phyloP scores from a whole-genome alignment of 2,329 filamentous ascomycete species.

The Pseudonectria buxi region DNA sequence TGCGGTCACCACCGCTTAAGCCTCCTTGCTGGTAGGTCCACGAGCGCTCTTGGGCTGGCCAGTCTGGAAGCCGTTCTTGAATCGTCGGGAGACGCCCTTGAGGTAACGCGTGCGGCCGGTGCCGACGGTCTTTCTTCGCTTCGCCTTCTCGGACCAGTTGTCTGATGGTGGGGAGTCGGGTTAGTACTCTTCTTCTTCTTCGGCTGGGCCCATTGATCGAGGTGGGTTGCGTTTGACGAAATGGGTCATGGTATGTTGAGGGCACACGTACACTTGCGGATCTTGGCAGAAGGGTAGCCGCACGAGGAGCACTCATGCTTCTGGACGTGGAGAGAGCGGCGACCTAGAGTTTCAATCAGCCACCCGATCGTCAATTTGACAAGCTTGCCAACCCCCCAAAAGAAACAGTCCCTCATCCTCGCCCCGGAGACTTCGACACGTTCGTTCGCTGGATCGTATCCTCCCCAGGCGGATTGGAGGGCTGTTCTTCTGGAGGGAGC shows the following conservation, averaged over 20 bases:
- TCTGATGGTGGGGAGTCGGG: conserved; percentile 44
- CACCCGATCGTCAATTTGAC: conserved; percentile 4
- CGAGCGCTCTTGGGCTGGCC: conserved; percentile 80
- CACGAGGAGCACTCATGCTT: conserved; percentile 96
- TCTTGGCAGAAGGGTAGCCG: conserved; percentile 97
- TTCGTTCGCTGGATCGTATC: conserved; percentile 9
- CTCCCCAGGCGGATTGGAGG: conserved; percentile 8
- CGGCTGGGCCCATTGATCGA: conserved; percentile 4
- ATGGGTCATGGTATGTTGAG: not conserved
- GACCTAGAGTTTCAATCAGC: conserved; percentile 51
- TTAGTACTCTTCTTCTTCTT: conserved; percentile 10
- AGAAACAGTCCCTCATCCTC: conserved; percentile 7
- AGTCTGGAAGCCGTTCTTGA: conserved; percentile 96
- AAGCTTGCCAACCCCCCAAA: conserved; percentile 2
- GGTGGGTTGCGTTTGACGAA: conserved; percentile 2
- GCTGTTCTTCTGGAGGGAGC: conserved; percentile 7
- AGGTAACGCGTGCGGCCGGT: conserved; percentile 94
- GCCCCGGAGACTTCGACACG: too few species aligned
- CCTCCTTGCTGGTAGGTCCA: conserved; percentile 45
- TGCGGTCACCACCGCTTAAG: conserved; percentile 18
- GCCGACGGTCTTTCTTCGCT: conserved; percentile 99
- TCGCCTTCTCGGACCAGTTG: conserved; percentile 99
- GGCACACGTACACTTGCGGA: conserved; percentile 87
- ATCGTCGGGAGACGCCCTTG: conserved; percentile 84
- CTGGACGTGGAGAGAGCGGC: conserved; percentile 97